These are phyloP conservation scores for Acrasis kona DNA, from an alignment of 78 protist species.

Conservation along the genomic window DNA sequence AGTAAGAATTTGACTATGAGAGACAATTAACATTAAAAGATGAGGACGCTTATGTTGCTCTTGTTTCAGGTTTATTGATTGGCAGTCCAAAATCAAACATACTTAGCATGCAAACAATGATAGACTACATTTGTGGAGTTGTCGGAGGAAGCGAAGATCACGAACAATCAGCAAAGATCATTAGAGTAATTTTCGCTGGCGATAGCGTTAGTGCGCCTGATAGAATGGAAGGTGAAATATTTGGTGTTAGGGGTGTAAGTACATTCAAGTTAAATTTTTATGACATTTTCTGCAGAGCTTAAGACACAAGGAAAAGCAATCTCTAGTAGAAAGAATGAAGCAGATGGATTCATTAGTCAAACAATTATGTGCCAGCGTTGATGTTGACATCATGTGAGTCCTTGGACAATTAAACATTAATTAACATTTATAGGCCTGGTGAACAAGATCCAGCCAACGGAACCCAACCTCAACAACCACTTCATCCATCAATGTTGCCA, in stretches of 20 bases:
- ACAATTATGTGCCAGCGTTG: not conserved
- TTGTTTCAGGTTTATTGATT: not conserved
- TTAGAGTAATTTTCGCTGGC: not conserved
- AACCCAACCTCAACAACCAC: constrained; percentile 36
- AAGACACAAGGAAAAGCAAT: not conserved
- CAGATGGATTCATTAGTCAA: constrained; percentile 4
- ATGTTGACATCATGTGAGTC: constrained; percentile 39
- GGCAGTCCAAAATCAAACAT: not conserved
- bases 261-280: not conserved
- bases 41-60: not conserved
- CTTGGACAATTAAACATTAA: too few relatives aligned
- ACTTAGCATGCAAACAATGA: not conserved
- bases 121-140: not conserved
- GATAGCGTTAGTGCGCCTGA: not conserved
- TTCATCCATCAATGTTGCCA: constrained; percentile 20
- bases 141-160: not conserved
- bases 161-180: not conserved
- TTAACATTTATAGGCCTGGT: too few relatives aligned
- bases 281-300: too few relatives aligned
- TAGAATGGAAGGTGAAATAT: not conserved
- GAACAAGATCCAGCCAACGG: constrained; percentile 24
- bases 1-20: too few relatives aligned
- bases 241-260: not conserved
- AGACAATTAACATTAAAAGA: too few relatives aligned
- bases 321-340: not conserved